phyloP scores from a whole-genome alignment of 768 basidiomycete species.

The Lentinula edodes region DNA sequence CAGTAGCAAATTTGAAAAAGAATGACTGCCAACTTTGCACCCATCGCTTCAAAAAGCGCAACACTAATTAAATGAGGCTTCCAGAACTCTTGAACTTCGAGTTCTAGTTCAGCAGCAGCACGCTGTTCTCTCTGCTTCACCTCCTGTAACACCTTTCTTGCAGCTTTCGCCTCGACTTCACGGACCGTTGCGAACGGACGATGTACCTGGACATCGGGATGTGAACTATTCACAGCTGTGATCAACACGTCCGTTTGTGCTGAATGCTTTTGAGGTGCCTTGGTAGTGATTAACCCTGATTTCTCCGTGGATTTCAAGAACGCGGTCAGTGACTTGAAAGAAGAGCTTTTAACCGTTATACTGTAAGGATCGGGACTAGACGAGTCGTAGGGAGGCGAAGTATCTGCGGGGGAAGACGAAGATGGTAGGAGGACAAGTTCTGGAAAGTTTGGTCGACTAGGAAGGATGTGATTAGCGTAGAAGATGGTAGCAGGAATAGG shows the following conservation, averaged over 20 bases:
- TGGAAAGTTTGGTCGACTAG: constrained; percentile 71
- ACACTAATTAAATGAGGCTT: constrained; percentile 60
- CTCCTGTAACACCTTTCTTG: constrained; percentile 52
- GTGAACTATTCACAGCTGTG: constrained; percentile 46
- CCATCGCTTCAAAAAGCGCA: constrained; percentile 58
- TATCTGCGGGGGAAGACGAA: constrained; percentile 14
- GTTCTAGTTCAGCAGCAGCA: constrained; percentile 37
- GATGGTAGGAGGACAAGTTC: constrained; percentile 28
- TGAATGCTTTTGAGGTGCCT: constrained; percentile 48
- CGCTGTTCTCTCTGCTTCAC: constrained; percentile 42
- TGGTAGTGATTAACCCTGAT: constrained; percentile 63
- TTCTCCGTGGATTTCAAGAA: constrained; percentile 81
- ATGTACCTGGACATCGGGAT: constrained; percentile 54
- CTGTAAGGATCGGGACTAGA: constrained; percentile 32
- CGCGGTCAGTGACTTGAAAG: constrained; percentile 72
- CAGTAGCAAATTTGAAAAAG: neutral
- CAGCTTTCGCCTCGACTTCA: constrained; percentile 60
- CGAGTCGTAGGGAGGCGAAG: constrained; percentile 16
- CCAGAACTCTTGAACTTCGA: constrained; percentile 67
- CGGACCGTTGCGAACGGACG: constrained; percentile 50
- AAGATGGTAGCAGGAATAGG: constrained; percentile 74
- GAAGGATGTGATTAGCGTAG: constrained; percentile 74
- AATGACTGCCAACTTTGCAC: constrained; percentile 46
- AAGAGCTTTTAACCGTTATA: constrained; percentile 74
- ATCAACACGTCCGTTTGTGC: constrained; percentile 50